These are phyloP conservation scores for Madurella fahalii DNA, from an alignment of 2,329 filamentous ascomycete genomes.

Conservation along the genomic window DNA sequence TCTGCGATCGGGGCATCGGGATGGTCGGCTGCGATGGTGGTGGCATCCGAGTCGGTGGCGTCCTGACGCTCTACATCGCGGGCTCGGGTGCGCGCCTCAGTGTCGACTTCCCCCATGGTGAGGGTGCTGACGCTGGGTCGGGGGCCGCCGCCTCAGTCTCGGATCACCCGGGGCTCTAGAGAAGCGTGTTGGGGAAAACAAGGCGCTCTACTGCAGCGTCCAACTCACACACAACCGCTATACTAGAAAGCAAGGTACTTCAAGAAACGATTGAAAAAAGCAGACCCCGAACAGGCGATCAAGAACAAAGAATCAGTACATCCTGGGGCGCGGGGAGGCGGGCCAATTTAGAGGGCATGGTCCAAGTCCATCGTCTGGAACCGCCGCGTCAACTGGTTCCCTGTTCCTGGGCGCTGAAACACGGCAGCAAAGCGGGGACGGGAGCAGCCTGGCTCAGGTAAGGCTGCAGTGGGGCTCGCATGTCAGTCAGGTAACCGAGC, in stretches of 20 bases:
- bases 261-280: no score
- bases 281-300: neutral
- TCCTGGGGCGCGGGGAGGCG: neutral
- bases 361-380: neutral
- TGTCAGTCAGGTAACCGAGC: neutral
- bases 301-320: neutral
- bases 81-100: constrained; percentile 3
- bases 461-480: neutral
- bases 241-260: neutral
- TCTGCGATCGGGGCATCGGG: constrained; percentile 39
- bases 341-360: neutral
- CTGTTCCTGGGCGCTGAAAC: neutral
- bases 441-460: neutral
- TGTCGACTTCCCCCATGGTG: constrained; percentile 19
- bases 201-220: neutral
- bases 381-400: neutral
- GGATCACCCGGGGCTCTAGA: no score
- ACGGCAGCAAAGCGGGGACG: neutral
- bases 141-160: neutral
- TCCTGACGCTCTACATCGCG: constrained; percentile 15
- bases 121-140: neutral
- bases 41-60: constrained; percentile 9
- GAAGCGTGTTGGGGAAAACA: neutral
- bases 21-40: constrained; percentile 30
- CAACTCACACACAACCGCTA: neutral